phyloP scores from a whole-genome alignment of 108 stramenopile genomes.

The Pseudonitzschia pungens region DNA sequence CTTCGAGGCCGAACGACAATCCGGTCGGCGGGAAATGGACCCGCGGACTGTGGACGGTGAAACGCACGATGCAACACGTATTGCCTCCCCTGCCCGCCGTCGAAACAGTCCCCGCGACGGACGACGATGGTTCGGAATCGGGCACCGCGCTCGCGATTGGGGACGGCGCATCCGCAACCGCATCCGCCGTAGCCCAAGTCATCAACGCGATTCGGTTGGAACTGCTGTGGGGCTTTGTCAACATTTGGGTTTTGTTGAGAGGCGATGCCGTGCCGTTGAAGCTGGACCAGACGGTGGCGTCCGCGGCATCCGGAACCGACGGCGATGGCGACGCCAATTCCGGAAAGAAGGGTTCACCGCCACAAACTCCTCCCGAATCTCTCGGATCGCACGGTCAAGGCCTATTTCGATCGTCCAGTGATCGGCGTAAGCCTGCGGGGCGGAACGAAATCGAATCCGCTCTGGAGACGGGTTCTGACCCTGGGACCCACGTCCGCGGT shows the following conservation, averaged over 20 bases:
- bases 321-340: neutral
- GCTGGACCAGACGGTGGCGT: conserved; percentile 4
- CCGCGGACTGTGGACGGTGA: conserved; percentile 51
- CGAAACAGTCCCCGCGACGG: neutral
- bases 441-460: neutral
- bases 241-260: conserved; percentile 54
- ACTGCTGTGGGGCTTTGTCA: conserved; percentile 49
- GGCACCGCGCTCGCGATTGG: neutral
- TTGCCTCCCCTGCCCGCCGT: conserved; percentile 48
- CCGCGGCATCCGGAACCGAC: neutral
- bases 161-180: conserved; percentile 1
- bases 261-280: conserved; percentile 67
- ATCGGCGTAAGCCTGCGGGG: conserved; percentile 47
- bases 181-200: conserved; percentile 56
- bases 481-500: conserved; percentile 67
- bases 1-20: conserved; percentile 52
- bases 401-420: conserved; percentile 71
- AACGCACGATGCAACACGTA: conserved; percentile 64
- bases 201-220: conserved; percentile 69
- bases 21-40: conserved; percentile 86
- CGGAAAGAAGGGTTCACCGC: neutral
- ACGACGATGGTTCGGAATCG: neutral
- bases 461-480: conserved; percentile 19
- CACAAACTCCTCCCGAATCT: conserved; percentile 32
- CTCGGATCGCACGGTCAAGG: conserved; percentile 54